These are phyloP conservation scores for barrel medic (Medicago truncatula) DNA, from an alignment of 306 rosid genomes.

Conservation along the genomic window MtrunA17r5.0-ANR NC_053047.1:36777501-36778000, in stretches of 20 bases:
- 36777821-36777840: no score
- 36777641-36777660: conserved; percentile 41
- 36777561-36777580: conserved; percentile 35
- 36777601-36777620: conserved; percentile 22
- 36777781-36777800: no score
- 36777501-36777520: conserved; percentile 34
- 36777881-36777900: no score
- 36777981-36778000: no score
- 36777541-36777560: conserved; percentile 36
- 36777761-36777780: no score
- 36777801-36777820: no score
- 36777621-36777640: conserved; percentile 44
- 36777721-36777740: conserved; percentile 26
- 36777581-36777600: conserved; percentile 25
- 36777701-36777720: conserved; percentile 33
- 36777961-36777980: no score
- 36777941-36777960: no score
- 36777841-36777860: no score
- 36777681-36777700: background rate
- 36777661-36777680: conserved; percentile 36
- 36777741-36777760: background rate
- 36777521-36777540: conserved; percentile 34
- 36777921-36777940: no score
- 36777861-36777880: no score
- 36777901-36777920: no score